These are phyloP conservation scores for Auricularia sp. DNA, from an alignment of 768 basidiomycete genomes.

Conservation along the genomic window DNA sequence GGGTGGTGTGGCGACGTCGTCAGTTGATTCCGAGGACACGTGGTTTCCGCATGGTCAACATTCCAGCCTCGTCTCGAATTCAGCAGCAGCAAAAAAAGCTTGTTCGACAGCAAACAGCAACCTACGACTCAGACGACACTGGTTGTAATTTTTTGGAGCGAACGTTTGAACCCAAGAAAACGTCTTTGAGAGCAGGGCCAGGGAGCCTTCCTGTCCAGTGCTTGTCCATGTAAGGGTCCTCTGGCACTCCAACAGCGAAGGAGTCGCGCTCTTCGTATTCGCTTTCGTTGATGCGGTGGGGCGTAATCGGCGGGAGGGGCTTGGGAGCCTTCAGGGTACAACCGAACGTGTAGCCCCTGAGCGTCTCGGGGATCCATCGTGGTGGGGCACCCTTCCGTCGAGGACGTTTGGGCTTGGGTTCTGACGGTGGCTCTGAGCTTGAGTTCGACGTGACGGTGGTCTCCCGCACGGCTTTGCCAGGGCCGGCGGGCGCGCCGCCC, in stretches of 20 bases:
- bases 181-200: not conserved
- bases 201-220: not conserved
- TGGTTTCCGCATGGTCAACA: too few relatives aligned
- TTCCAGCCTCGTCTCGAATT: too few relatives aligned
- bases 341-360: not conserved
- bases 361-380: not conserved
- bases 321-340: not conserved
- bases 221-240: not conserved
- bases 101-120: too few relatives aligned
- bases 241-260: not conserved
- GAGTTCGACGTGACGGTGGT: too few relatives aligned
- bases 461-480: not conserved
- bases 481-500: not conserved
- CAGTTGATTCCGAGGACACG: too few relatives aligned
- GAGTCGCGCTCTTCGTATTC: not conserved
- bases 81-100: too few relatives aligned
- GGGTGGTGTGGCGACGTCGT: too few relatives aligned
- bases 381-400: not conserved
- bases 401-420: not conserved
- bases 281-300: not conserved
- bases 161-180: not conserved
- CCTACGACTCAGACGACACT: too few relatives aligned
- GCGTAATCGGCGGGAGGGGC: not conserved
- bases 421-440: not conserved
- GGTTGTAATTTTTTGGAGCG: too few relatives aligned